Base-by-base conservation (phyloP, 352 stramenopile species). In the Phytopythium cucurbitacearum region DNA sequence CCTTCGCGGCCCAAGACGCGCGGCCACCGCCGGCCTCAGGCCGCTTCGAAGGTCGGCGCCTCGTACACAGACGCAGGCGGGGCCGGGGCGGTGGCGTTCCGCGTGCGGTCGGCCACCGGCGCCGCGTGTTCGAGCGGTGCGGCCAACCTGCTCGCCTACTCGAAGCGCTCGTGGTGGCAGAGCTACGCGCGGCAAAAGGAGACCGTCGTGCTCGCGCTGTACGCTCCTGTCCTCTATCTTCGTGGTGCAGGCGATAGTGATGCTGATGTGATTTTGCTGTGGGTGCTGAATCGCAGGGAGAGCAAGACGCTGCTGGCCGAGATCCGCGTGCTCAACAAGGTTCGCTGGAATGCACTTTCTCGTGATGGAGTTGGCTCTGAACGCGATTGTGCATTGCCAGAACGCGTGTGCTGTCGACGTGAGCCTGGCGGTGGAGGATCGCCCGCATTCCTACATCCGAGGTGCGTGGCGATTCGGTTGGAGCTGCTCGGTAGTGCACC, bases 301-400 rank as follows among this genome's bases (percentile, higher is more conserved):
- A 53, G 57, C 5, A 91, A 91, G 66, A 80, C 80, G 45, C 51
- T 91, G 46, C 37, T 91, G 48, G 80, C 77, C 0, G 77, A 91
- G 56, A 60, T 91, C n/a, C 69, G 76, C 33, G 71, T 91, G 36
- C 56, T 89, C 16, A 91, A 91, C 63, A 89, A 89, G 67, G 79
- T 80, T 40, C 7, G 40, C 37, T 33, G 32, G 36, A 4, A 15
- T 32, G 5, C 33, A 28, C 21, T 28, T 28, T 28, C 21, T 28
- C 21, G 21, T 28, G 21, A 28, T 28, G 21, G 21, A 28, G 21
- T 28, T 28, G 21, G 21, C 21, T 28, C 21, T 28, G 21, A 28
- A 28, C 21, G 21, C 21, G 21, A 15, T 39, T 8, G 50, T n/a
- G 5, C 55, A 41, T 32, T 52, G 37, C 0, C 42, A 89, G 80